Base-by-base conservation (phyloP, 1,284 basidiomycete genomes). In the Pascua guehoae region DNA sequence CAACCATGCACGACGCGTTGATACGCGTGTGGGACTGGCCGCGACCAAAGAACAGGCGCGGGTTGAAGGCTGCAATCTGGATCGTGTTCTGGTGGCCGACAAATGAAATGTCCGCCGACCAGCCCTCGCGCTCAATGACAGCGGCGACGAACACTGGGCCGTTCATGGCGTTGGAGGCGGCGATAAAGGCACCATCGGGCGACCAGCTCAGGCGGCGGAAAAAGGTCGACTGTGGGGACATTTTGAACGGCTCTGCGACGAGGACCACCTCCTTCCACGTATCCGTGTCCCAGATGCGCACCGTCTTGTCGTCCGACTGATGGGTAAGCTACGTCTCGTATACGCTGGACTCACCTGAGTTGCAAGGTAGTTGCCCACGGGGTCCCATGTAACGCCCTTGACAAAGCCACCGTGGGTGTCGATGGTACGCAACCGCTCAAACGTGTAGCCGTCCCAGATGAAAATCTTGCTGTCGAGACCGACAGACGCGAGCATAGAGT, bases 301-400 rank as follows among this genome's bases (percentile, higher is more conserved):
- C 89, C 2, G 89, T 88, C 73, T 91, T 87, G 78, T 98, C 96
- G 74, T 98, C 95, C 12, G 92, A 95, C 76, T 94, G 86, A 0
- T 61, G 36, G 8, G 43, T 57, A 16, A 51, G 46, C 36, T n/a
- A n/a, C n/a, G n/a, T n/a, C n/a, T 45, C 3, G 14, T 14, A 1
- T 1, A 32, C 1, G 2, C 17, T 5, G 3, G 49, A 52, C 77
- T 49, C 36, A 80, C 80, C 67, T 81, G 81, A n/a, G 93, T 96
- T 8, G 93, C 93, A 52, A 99, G 84, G 71, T 87, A 98, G 75
- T 97, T 89, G 47, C 95, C 95, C 5, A 95, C 89, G 1, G 96
- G 95, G 77, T 99, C 96, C 86, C 94, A 99, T 67, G 91, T 93
- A 49, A 99, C 91, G 53, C 96, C 96, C 77, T 99, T 98, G 66